A percentile compares a stretch with the other conserved stretches of the same genome.
These are phyloP conservation scores for Metschnikowia noctiluminum DNA, from an alignment of 805 yeast genomes.

Conservation along the genomic window DNA sequence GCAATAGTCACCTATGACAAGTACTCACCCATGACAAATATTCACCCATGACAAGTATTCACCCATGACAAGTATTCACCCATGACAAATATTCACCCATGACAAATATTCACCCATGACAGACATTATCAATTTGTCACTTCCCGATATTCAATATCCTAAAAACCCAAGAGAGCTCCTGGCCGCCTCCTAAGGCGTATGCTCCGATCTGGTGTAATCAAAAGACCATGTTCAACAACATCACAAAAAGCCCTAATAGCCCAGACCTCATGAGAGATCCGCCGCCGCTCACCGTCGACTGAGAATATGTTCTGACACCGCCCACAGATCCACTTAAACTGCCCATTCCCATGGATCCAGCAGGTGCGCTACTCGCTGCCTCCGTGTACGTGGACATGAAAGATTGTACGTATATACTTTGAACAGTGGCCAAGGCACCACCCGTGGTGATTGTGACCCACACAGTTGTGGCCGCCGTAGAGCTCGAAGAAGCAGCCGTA, in stretches of 20 bases:
- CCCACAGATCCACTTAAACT: slow-evolving; percentile 27
- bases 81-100: no score
- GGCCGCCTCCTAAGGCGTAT: not conserved
- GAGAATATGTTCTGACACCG: slow-evolving; percentile 27
- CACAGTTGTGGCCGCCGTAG: slow-evolving; percentile 24
- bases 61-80: no score
- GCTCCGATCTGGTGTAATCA: not conserved
- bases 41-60: no score
- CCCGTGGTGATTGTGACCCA: slow-evolving; percentile 34
- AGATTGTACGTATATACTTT: slow-evolving; percentile 24
- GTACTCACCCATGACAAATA: no score
- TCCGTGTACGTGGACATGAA: slow-evolving; percentile 24
- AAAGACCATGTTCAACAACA: slow-evolving; percentile 8
- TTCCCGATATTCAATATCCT: no score
- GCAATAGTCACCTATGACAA: no score
- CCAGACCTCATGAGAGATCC: slow-evolving; percentile 14
- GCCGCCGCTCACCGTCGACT: slow-evolving; percentile 22
- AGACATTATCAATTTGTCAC: no score
- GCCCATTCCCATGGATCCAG: slow-evolving; percentile 34
- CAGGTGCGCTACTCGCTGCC: slow-evolving; percentile 18
- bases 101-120: no score
- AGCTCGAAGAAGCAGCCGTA: slow-evolving; percentile 1
- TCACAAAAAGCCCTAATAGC: slow-evolving; percentile 13
- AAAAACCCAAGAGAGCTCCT: no score
- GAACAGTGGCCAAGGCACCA: slow-evolving; percentile 27